Base-by-base conservation (phyloP, 1,139 yeast genomes). In the Barnettozyma hawaiiensis region DNA sequence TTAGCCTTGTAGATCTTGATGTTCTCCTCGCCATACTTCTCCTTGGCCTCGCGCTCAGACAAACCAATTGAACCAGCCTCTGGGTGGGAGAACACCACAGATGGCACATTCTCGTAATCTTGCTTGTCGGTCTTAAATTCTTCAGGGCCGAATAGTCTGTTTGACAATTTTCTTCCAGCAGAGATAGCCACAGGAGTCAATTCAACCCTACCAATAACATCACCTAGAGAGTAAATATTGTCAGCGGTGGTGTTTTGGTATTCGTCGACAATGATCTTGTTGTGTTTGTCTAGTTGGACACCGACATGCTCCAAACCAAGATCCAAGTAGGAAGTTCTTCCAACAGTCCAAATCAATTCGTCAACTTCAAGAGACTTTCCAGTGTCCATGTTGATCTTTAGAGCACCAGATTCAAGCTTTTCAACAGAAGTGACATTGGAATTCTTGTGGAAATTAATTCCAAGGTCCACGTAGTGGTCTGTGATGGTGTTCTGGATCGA, bases 141-240 rank as follows among this genome's bases (percentile, higher is more conserved):
- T 43, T 74, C 77, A 40, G 90, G 82, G 20, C 97, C 97, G 62
- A 90, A 92, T 48, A 92, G 68, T 63, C 99, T 77, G 69, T 89
- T 90, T 32, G 97, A 78, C 53, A 92, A 75, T 64, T 79, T 85
- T 66, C 99, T 82, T 46, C 99, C 99, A 7, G 98, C 94, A 32
- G 98, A 97, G 70, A 92, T 92, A 38, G 98, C 98, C 37, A 89
- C 97, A 7, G 99, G 99, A 7, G 99, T 92, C 59, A 92, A 76
- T 68, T 92, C 97, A 41, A 85, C 84, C 46, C 82, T 81, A 49
- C 96, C 96, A 34, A 84, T 82, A 47, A 89, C 95, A 63, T 92
- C 99, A 59, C 99, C 99, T 42, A 92, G 71, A 2, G 98, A 82
- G 62, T 74, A 87, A 50, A 92, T 74, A 64, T 80, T 76, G 42